Evolutionary conservation across 2,329 filamentous ascomycete genomes (phyloP).

Genomic region (Alternaria burnsii): DNA sequence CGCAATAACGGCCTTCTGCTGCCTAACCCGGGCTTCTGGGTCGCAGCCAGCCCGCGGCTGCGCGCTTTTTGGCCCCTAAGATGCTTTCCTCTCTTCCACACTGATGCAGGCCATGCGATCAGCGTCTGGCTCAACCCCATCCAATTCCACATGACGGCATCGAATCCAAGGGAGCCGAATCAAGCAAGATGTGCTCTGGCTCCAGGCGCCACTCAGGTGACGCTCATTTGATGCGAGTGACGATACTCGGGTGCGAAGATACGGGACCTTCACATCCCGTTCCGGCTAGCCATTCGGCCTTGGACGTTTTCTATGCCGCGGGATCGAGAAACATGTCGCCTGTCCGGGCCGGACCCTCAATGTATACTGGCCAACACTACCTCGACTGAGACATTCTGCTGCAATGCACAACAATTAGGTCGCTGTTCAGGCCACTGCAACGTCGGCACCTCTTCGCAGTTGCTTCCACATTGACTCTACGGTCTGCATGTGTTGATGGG

Average conservation of each 20-base stretch:
- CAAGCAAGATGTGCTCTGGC: not conserved
- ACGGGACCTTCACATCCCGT: conserved; percentile 4
- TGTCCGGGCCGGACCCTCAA: conserved; percentile 8
- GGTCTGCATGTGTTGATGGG: conserved; percentile 7
- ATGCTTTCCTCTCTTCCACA: conserved; percentile 6
- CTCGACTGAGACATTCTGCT: conserved; percentile 25
- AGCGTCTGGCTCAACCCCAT: conserved; percentile 1
- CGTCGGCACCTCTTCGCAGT: conserved; percentile 15
- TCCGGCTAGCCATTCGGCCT: conserved; percentile 12
- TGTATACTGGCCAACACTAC: conserved; percentile 8
- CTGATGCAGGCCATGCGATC: conserved; percentile 11
- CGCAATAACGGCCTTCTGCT: conserved; percentile 21
- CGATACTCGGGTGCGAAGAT: conserved; percentile 11
- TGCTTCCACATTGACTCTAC: conserved; percentile 7
- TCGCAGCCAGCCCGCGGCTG: conserved; percentile 13
- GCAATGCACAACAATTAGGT: conserved; percentile 14
- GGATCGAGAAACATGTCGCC: conserved; percentile 5
- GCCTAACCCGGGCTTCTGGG: conserved; percentile 24
- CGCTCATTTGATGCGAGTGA: conserved; percentile 24
- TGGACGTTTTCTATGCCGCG: conserved; percentile 10
- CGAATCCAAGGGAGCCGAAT: not conserved
- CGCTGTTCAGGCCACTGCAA: conserved; percentile 12
- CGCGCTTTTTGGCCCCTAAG: conserved; percentile 15
- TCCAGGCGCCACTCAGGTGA: conserved; percentile 25
- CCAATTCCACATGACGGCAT: not conserved